Evolutionary conservation across 305 asterid genomes (phyloP).

Genomic region (Fraxinus dipetala): DNA sequence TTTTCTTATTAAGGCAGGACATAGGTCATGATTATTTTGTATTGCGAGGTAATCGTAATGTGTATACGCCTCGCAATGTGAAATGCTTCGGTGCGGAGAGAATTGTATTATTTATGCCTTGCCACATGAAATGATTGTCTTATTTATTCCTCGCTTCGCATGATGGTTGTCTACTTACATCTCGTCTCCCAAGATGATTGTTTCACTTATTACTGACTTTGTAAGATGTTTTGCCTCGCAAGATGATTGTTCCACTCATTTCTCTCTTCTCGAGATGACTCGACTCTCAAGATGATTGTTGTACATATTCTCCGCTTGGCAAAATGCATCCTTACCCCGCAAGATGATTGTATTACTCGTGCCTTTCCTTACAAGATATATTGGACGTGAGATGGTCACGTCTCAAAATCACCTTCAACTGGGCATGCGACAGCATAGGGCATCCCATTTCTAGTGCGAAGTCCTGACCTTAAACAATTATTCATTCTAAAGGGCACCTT

Average conservation of each 20-base stretch:
- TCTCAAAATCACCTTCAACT: background rate
- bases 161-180: background rate
- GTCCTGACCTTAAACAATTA: background rate
- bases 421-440: background rate
- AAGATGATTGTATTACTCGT: background rate
- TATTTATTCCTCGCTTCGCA: background rate
- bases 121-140: background rate
- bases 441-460: background rate
- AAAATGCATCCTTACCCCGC: too few species aligned
- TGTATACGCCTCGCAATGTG: too few species aligned
- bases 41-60: too few species aligned
- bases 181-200: background rate
- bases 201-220: background rate
- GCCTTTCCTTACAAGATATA: background rate
- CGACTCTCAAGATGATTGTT: background rate
- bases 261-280: background rate
- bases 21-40: background rate
- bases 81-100: too few species aligned
- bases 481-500: background rate
- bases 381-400: background rate
- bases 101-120: too few species aligned
- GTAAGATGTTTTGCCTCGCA: background rate
- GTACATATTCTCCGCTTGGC: background rate
- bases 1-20: background rate
- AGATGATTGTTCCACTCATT: background rate